phyloP scores from a whole-genome alignment of 805 yeast species.

The Saccharomyces jurei region DNA sequence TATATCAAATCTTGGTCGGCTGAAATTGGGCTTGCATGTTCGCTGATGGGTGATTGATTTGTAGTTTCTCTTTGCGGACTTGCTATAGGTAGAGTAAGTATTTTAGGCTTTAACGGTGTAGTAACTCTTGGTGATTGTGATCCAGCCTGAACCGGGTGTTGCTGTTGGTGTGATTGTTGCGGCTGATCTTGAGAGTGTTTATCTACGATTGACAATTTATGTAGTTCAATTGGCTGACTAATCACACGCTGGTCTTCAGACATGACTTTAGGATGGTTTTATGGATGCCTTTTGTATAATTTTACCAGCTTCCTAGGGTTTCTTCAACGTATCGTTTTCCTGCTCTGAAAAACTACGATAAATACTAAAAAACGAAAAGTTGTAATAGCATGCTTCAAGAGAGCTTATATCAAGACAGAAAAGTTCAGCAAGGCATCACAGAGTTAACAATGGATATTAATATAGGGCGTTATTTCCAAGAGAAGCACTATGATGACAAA shows the following conservation, averaged over 20 bases:
- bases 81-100: background rate
- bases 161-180: background rate
- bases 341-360: background rate
- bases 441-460: background rate
- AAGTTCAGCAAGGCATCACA: background rate
- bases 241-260: conserved; percentile 8
- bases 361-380: background rate
- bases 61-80: background rate
- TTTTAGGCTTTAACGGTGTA: background rate
- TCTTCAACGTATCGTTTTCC: background rate
- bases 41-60: background rate
- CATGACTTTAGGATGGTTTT: background rate
- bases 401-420: background rate
- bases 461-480: conserved; percentile 9
- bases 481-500: conserved; percentile 8
- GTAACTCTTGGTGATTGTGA: background rate
- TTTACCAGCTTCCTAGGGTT: background rate
- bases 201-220: conserved; percentile 21
- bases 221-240: conserved; percentile 19
- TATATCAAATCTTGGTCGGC: conserved; percentile 25
- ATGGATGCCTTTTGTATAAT: background rate
- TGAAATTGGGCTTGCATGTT: background rate
- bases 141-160: background rate
- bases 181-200: conserved; percentile 6
- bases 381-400: background rate